Percentiles rank a stretch among this genome's conserved stretches.
Evolutionary conservation across 1,284 basidiomycete genomes (phyloP).

Genomic region (Leccinum griseonigrum): DNA sequence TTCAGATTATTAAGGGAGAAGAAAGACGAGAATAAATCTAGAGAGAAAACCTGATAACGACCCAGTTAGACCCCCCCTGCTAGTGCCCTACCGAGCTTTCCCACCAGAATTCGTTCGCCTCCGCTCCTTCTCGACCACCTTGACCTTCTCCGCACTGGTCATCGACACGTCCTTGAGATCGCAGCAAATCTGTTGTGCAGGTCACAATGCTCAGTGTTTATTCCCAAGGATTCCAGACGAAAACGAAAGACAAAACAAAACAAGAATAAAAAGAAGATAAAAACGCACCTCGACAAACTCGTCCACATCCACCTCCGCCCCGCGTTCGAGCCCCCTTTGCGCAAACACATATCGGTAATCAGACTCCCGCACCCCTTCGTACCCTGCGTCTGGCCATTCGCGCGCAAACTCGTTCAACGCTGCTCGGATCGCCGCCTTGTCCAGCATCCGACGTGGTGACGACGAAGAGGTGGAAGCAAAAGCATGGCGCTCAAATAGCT

Average conservation of each 20-base stretch:
- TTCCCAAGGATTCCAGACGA: not conserved
- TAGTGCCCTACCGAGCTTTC: slow-evolving; percentile 62
- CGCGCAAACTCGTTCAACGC: slow-evolving; percentile 38
- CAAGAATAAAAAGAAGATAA: not conserved
- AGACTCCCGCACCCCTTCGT: slow-evolving; percentile 50
- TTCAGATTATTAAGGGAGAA: not conserved
- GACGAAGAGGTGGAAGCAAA: slow-evolving; percentile 14
- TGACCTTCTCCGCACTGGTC: slow-evolving; percentile 39
- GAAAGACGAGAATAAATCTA: not conserved
- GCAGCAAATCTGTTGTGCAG: slow-evolving; percentile 61
- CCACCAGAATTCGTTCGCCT: slow-evolving; percentile 63
- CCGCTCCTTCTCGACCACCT: slow-evolving; percentile 42
- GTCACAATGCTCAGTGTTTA: not conserved
- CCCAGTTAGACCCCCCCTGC: slow-evolving; percentile 56
- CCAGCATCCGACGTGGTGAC: slow-evolving; percentile 22
- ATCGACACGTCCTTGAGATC: slow-evolving; percentile 78
- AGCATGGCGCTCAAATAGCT: slow-evolving; percentile 50
- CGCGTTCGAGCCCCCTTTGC: slow-evolving; percentile 66
- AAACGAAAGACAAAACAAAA: not conserved
- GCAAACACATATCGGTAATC: slow-evolving; percentile 72
- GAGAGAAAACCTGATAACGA: not conserved
- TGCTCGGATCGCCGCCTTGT: slow-evolving; percentile 35
- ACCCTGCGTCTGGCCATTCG: slow-evolving; percentile 47
- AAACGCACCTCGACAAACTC: slow-evolving; percentile 75
- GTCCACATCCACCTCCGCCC: slow-evolving; percentile 63